Evolutionary conservation across 305 asterid species (phyloP).

Genomic region (Solanum chacoense): DNA sequence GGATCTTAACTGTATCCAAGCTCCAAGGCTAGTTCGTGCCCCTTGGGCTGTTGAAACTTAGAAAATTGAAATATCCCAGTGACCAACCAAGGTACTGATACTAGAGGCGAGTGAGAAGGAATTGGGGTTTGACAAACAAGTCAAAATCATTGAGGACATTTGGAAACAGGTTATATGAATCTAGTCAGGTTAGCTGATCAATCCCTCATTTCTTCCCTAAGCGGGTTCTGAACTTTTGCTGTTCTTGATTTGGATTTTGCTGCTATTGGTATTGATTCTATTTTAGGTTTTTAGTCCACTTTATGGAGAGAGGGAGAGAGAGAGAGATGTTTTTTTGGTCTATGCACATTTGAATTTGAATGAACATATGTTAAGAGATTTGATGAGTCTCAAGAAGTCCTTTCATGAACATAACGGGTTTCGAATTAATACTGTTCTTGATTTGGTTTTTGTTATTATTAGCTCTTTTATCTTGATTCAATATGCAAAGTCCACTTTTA

Average conservation of each 20-base stretch:
- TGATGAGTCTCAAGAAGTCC: not conserved
- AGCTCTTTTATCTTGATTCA: not conserved
- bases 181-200: not conserved
- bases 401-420: not conserved
- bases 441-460: not conserved
- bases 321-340: not conserved
- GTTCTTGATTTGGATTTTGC: not conserved
- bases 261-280: not conserved
- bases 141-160: not conserved
- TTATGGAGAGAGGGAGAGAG: not conserved
- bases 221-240: not conserved
- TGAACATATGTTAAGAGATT: not conserved
- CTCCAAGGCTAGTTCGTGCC: not conserved
- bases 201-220: not conserved
- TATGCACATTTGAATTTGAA: not conserved
- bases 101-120: not conserved
- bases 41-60: not conserved
- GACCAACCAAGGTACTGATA: not conserved
- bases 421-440: not conserved
- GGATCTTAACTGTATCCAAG: not conserved
- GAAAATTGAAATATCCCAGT: not conserved
- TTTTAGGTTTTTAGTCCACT: not conserved
- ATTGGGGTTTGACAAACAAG: not conserved
- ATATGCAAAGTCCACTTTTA: not conserved
- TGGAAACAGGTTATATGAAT: not conserved